Evolutionary conservation across 75 land plant species (phyloP).

Genomic region (Pinus taeda): DNA sequence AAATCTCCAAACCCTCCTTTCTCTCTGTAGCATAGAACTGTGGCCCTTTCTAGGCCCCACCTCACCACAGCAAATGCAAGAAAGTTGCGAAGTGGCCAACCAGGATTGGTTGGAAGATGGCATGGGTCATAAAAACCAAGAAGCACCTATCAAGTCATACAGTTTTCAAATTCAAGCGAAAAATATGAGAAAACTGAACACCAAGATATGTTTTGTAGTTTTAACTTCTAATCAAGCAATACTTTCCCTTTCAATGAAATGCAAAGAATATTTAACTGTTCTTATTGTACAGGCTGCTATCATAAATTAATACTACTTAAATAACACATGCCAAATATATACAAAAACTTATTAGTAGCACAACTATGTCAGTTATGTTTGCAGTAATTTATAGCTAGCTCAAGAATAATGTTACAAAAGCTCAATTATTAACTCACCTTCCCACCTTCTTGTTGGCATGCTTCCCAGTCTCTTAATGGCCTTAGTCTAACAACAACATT

Average conservation of each 20-base stretch:
- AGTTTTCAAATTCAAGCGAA: not conserved
- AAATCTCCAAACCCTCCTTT: slow-evolving; percentile 77
- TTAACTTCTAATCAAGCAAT: too few relatives aligned
- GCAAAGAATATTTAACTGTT: not conserved
- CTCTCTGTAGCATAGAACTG: slow-evolving; percentile 89
- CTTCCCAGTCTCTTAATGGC: slow-evolving; percentile 73
- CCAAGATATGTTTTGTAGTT: not conserved
- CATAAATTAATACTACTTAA: not conserved
- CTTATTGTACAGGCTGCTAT: not conserved
- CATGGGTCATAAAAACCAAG: slow-evolving; percentile 98
- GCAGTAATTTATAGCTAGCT: not conserved
- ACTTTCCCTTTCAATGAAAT: not conserved
- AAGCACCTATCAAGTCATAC: slow-evolving; percentile 56
- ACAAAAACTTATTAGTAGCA: not conserved
- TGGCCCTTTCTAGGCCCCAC: slow-evolving; percentile 55
- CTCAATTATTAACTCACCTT: slow-evolving; percentile 61
- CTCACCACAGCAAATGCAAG: slow-evolving; percentile 69
- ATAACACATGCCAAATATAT: not conserved
- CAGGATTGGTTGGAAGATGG: slow-evolving; percentile 76
- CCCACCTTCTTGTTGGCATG: slow-evolving; percentile 48
- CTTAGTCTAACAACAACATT: slow-evolving; percentile 45
- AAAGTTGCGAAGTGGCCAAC: slow-evolving; percentile 97
- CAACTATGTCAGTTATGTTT: not conserved
- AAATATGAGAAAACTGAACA: not conserved
- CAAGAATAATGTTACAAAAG: not conserved